phyloP scores from a whole-genome alignment of 352 stramenopile genomes.

The Blastocystis sp. region DNA sequence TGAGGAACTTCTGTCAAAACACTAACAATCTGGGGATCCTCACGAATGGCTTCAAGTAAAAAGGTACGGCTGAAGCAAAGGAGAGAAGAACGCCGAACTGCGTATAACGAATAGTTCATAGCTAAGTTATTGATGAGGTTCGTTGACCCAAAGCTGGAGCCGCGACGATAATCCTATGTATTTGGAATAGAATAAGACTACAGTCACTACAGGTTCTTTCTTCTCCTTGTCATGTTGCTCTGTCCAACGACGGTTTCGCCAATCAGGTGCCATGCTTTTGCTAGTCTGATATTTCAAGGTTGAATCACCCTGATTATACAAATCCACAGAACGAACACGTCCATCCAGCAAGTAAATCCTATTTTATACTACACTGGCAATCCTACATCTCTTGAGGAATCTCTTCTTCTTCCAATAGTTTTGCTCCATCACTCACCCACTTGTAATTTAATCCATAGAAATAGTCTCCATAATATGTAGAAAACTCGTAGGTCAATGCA shows the following conservation, averaged over 20 bases:
- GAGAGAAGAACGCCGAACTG: conserved; percentile 38
- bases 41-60: conserved; percentile 12
- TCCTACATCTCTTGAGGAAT: background rate
- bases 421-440: background rate
- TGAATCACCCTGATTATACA: background rate
- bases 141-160: background rate
- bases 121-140: conserved; percentile 12
- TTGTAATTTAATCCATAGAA: conserved; percentile 40
- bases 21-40: background rate
- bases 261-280: conserved; percentile 46
- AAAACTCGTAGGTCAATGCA: background rate
- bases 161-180: background rate
- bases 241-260: conserved; percentile 40
- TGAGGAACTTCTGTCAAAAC: background rate
- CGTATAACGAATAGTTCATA: conserved; percentile 47
- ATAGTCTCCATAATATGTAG: conserved; percentile 3
- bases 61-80: background rate
- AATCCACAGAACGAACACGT: conserved; percentile 10
- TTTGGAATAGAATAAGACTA: background rate
- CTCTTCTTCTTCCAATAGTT: background rate
- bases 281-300: background rate
- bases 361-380: background rate
- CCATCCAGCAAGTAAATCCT: conserved; percentile 25
- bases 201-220: background rate
- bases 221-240: background rate